These are phyloP conservation scores for Pestalotiopsis sp. DNA, from an alignment of 2,329 filamentous ascomycete species.

Conservation along the genomic window DNA sequence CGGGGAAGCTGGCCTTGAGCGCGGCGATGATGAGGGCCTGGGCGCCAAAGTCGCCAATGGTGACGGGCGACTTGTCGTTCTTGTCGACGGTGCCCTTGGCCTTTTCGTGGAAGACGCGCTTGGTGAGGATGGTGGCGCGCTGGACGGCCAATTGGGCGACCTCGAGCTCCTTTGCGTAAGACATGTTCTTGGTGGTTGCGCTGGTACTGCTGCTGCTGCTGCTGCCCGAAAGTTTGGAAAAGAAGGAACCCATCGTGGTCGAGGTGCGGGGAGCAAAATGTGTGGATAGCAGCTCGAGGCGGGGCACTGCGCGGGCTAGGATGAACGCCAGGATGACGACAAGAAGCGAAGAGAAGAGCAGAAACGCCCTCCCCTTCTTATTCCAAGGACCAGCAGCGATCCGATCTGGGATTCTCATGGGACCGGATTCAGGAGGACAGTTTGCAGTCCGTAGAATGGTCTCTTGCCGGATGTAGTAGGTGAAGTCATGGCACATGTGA, in stretches of 20 bases:
- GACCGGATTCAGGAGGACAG: neutral
- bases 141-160: conserved; percentile 77
- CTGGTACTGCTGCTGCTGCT: conserved; percentile 1
- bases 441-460: neutral
- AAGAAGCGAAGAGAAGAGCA: conserved; percentile 23
- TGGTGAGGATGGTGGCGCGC: conserved; percentile 73
- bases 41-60: conserved; percentile 96
- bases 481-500: conserved; percentile 6
- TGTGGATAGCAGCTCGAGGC: conserved; percentile 28
- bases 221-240: conserved; percentile 7
- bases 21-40: conserved; percentile 95
- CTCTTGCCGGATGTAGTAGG: conserved; percentile 12
- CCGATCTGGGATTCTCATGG: neutral
- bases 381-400: neutral
- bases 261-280: conserved; percentile 21
- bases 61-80: conserved; percentile 94
- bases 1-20: conserved; percentile 85
- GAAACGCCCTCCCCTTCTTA: conserved; percentile 11
- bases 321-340: conserved; percentile 29
- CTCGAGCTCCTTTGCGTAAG: conserved; percentile 70
- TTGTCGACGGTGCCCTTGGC: conserved; percentile 94
- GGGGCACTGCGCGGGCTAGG: conserved; percentile 30
- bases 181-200: conserved; percentile 32
- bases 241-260: conserved; percentile 8
- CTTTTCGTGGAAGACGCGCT: conserved; percentile 81